Evolutionary conservation across 75 land plant genomes (phyloP).

Genomic region (Cryptomeria japonica): DNA sequence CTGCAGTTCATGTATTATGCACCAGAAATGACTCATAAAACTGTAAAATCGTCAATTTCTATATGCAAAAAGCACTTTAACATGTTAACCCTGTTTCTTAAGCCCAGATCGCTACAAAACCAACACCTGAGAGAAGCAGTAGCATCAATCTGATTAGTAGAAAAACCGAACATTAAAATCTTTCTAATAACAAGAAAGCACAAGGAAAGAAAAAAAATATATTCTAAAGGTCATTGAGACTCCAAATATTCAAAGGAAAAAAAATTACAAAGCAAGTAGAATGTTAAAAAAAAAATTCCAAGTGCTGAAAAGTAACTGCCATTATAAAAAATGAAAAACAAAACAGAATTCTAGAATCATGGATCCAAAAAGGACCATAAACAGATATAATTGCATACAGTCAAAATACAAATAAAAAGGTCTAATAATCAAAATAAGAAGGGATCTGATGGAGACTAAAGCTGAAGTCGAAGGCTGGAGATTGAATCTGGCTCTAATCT

Average conservation of each 20-base stretch:
- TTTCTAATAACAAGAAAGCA: neutral
- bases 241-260: neutral
- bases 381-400: too few species aligned
- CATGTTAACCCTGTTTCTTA: neutral
- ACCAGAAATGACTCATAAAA: neutral
- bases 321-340: too few species aligned
- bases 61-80: neutral
- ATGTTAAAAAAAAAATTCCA: too few species aligned
- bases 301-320: too few species aligned
- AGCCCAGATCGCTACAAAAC: neutral
- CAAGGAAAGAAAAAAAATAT: neutral
- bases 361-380: too few species aligned
- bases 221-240: neutral
- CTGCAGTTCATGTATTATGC: slow-evolving; percentile 25
- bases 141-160: neutral
- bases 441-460: too few species aligned
- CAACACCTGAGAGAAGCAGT: neutral
- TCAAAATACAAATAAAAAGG: too few species aligned
- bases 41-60: neutral
- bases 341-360: too few species aligned
- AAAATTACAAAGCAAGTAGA: too few species aligned
- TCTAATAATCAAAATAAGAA: too few species aligned
- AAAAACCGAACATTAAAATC: neutral
- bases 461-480: too few species aligned
- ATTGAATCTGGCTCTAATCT: too few species aligned